A percentile compares a stretch with the other conserved stretches of the same genome.
Evolutionary conservation across 495 filamentous ascomycete species (phyloP).

Genomic region (Aspergillus avenaceus): DNA sequence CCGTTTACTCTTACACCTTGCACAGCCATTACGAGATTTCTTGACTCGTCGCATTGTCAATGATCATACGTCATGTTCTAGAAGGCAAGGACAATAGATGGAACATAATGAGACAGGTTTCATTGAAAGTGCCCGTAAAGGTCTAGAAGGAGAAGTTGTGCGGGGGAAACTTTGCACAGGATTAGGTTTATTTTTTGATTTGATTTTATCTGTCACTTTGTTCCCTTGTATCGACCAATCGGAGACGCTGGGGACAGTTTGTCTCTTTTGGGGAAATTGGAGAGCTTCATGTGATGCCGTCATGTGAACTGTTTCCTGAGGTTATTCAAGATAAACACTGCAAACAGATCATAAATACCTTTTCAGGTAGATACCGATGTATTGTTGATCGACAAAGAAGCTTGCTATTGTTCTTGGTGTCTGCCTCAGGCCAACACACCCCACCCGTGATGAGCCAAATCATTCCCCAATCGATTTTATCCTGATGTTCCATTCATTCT

Average conservation of each 20-base stretch:
- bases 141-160: no score
- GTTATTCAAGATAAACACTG: no score
- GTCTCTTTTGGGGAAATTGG: neutral
- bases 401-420: neutral
- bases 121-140: no score
- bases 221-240: neutral
- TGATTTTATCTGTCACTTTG: neutral
- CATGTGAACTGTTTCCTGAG: neutral
- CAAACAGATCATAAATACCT: no score
- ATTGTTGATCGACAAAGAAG: no score
- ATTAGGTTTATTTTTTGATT: no score
- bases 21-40: constrained; percentile 45
- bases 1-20: constrained; percentile 49
- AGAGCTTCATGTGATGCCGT: neutral
- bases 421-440: neutral
- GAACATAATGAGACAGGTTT: neutral
- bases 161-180: no score
- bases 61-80: no score
- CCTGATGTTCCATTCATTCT: neutral
- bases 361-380: no score
- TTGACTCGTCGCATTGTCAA: constrained; percentile 41
- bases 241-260: neutral
- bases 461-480: neutral
- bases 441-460: neutral
- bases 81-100: neutral